Base-by-base conservation (phyloP, 139 green algal genomes). In the Spirogloea muscicola region DNA sequence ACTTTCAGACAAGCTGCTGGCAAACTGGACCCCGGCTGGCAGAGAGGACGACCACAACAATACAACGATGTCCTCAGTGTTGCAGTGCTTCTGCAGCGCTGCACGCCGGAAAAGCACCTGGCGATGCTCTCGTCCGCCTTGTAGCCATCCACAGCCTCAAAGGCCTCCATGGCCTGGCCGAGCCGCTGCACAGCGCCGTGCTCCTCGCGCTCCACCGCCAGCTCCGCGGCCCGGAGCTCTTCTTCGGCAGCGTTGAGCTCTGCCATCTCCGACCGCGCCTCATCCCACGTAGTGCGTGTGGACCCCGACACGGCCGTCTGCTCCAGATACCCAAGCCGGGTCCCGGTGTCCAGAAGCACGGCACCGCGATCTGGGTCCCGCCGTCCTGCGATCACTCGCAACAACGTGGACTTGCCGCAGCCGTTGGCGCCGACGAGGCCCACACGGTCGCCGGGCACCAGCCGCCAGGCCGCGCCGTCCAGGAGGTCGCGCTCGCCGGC, bases 111-210 rank as follows among this genome's bases (percentile, higher is more conserved):
- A n/a, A n/a, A n/a, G n/a, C 55, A 72, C 71, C 38, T 80, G 34
- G 84, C 79, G 38, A 91, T 85, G 34, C 60, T 60, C 72, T 88
- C 81, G 43, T 91, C 89, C 2, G 48, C 77, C 38, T 86, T 81
- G 33, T 85, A 82, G 0, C 87, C 89, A 9, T 83, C 86, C 18
- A 76, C 75, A 10, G 72, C 78, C 39, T 87, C 81, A 38, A 90
- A 86, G 33, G 58, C 65, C 36, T 69, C 66, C 74, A 85, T 74
- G 27, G 81, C 77, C 42, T 68, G 66, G 37, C 34, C 51, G 3
- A 76, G 29, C 46, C 58, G 57, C 21, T 34, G 34, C 2, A 70
- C 33, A 38, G 80, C 84, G 33, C 40, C 58, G 25, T 74, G 68
- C 34, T 68, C 37, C 36, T 34, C 62, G 10, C 9, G 29, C 25